These are phyloP conservation scores for Cucumis cinereus DNA, from an alignment of 306 rosid species.

Conservation along the genomic window DNA sequence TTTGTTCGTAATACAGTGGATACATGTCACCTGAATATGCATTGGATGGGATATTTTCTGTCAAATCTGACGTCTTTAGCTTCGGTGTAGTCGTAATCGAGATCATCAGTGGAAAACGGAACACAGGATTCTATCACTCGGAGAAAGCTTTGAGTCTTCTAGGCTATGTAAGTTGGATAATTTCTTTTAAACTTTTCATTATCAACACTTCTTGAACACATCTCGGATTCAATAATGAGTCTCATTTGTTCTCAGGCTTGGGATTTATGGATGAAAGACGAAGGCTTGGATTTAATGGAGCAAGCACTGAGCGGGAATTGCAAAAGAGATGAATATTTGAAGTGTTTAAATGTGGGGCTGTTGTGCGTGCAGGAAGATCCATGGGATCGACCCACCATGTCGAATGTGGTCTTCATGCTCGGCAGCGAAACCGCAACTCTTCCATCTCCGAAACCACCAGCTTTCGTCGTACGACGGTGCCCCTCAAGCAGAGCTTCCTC, in stretches of 20 bases:
- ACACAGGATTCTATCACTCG: slow-evolving; percentile 25
- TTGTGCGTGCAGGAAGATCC: slow-evolving; percentile 14
- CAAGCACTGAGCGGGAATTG: background rate
- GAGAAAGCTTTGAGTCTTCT: slow-evolving; percentile 28
- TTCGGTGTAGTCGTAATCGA: slow-evolving; percentile 46
- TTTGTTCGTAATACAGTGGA: slow-evolving; percentile 16
- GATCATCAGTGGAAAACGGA: slow-evolving; percentile 38
- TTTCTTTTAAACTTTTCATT: background rate
- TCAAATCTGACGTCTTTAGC: slow-evolving; percentile 42
- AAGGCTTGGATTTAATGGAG: slow-evolving; percentile 22
- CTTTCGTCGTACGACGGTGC: background rate
- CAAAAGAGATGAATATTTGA: background rate
- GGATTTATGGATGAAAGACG: slow-evolving; percentile 13
- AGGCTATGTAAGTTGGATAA: slow-evolving; percentile 30
- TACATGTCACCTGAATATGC: slow-evolving; percentile 47
- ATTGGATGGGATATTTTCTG: slow-evolving; percentile 30
- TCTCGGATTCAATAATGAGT: background rate
- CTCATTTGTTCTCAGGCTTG: background rate
- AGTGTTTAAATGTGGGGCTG: slow-evolving; percentile 8
- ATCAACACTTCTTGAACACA: background rate
- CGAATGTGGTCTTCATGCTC: slow-evolving; percentile 7
- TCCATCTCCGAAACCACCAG: slow-evolving; percentile 7
- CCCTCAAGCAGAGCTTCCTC: slow-evolving; percentile 6
- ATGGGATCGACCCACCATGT: slow-evolving; percentile 10
- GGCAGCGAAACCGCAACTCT: background rate